These are phyloP conservation scores for Diaporthe citrichinensis DNA, from an alignment of 2,329 filamentous ascomycete species.

Conservation along the genomic window DNA sequence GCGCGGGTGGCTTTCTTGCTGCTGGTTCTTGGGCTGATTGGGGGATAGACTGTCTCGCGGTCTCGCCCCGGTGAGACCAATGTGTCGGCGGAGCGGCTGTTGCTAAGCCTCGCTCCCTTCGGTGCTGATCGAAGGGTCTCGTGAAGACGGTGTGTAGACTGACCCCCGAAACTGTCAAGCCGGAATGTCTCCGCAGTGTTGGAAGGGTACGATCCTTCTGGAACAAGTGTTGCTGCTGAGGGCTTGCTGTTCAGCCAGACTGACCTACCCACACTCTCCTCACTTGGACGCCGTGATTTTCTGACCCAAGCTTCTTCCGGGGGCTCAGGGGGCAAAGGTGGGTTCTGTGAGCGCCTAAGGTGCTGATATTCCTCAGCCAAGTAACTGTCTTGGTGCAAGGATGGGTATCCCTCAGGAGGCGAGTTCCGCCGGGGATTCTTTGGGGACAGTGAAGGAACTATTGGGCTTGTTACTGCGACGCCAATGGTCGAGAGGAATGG, in stretches of 20 bases:
- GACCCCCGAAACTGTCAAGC: background rate
- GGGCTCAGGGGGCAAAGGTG: background rate
- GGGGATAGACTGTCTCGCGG: background rate
- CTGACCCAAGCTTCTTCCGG: background rate
- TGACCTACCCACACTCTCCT: constrained; percentile 8
- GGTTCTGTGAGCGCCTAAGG: background rate
- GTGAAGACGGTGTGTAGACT: background rate
- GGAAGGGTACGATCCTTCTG: background rate
- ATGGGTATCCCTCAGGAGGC: background rate
- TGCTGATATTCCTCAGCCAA: background rate
- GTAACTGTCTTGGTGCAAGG: background rate
- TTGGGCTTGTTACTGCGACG: constrained; percentile 7
- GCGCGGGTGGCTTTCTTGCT: background rate
- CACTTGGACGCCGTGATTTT: background rate
- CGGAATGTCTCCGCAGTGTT: background rate
- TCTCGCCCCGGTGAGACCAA: background rate
- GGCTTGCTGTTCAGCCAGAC: constrained; percentile 11
- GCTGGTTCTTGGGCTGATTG: background rate
- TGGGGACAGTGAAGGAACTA: background rate
- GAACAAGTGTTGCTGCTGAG: constrained; percentile 5
- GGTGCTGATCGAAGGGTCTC: background rate
- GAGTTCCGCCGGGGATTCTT: constrained; percentile 5
- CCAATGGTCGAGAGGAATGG: background rate
- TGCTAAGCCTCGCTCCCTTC: background rate
- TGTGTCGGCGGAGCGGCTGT: background rate